phyloP scores from a whole-genome alignment of 2,329 filamentous ascomycete genomes.

The Scedosporium apiospermum region DNA sequence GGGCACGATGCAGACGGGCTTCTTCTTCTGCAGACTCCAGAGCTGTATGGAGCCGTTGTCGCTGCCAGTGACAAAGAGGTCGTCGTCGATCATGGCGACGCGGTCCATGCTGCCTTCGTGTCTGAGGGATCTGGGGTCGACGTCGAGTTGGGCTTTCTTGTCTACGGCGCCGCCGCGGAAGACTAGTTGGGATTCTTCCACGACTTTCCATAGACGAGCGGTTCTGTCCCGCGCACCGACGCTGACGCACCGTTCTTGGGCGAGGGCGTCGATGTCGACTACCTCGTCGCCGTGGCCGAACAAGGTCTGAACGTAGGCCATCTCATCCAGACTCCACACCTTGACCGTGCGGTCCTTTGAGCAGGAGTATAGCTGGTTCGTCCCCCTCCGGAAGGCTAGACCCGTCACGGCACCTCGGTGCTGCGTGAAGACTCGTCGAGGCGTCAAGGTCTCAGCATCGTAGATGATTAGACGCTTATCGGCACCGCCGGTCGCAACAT shows the following conservation, averaged over 20 bases:
- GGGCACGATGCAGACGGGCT: constrained; percentile 71
- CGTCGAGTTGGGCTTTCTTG: constrained; percentile 32
- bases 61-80: constrained; percentile 83
- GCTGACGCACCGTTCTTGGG: constrained; percentile 80
- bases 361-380: constrained; percentile 86
- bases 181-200: constrained; percentile 89
- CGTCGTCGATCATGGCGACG: constrained; percentile 80
- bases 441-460: constrained; percentile 69
- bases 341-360: constrained; percentile 91
- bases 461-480: constrained; percentile 83
- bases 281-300: constrained; percentile 95
- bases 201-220: constrained; percentile 89
- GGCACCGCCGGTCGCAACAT: constrained; percentile 78
- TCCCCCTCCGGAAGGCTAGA: constrained; percentile 75
- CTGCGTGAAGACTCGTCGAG: constrained; percentile 77
- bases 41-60: constrained; percentile 82
- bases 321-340: constrained; percentile 84
- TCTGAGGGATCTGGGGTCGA: constrained; percentile 44
- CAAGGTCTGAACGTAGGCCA: constrained; percentile 90
- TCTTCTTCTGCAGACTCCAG: constrained; percentile 92
- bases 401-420: constrained; percentile 83
- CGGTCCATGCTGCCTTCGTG: constrained; percentile 83
- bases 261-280: constrained; percentile 71
- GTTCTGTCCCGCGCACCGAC: constrained; percentile 88
- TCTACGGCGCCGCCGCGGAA: constrained; percentile 74